These are phyloP conservation scores for Calocera viscosa DNA, from an alignment of 768 basidiomycete genomes.

Conservation along the genomic window DNA sequence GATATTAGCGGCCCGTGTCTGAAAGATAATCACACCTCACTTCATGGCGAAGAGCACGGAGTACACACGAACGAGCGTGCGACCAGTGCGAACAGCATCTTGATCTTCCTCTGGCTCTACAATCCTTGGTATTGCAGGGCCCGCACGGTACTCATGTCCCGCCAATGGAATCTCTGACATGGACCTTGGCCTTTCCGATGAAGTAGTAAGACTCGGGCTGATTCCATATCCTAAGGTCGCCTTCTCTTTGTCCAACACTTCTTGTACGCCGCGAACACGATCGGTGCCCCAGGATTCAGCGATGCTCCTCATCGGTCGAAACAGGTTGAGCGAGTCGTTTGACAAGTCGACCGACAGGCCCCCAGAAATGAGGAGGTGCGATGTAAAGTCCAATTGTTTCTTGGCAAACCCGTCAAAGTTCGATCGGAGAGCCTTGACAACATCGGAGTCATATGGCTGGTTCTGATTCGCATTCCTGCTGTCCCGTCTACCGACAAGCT, in stretches of 20 bases:
- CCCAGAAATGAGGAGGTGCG: not conserved
- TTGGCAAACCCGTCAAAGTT: not conserved
- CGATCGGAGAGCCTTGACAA: not conserved
- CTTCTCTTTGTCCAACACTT: not conserved
- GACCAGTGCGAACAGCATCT: not conserved
- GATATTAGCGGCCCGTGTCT: not conserved
- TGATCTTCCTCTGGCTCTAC: not conserved
- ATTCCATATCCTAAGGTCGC: not conserved
- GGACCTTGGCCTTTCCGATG: no score
- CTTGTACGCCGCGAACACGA: not conserved
- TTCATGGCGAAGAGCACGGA: conserved; percentile 22
- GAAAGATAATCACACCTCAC: conserved; percentile 11
- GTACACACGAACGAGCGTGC: conserved; percentile 18
- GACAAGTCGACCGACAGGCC: not conserved
- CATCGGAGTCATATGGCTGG: not conserved
- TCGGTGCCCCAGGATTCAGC: not conserved
- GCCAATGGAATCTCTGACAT: not conserved
- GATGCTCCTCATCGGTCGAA: not conserved
- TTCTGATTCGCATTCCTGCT: not conserved
- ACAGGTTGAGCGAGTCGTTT: not conserved
- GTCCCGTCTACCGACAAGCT: not conserved
- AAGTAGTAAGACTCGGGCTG: no score
- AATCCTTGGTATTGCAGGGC: not conserved
- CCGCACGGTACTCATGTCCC: not conserved
- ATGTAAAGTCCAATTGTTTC: not conserved